Evolutionary conservation across 768 basidiomycete species (phyloP), one percentile per base, ranked within the genome.

Genomic region (Sarcodon aspratus): DNA sequence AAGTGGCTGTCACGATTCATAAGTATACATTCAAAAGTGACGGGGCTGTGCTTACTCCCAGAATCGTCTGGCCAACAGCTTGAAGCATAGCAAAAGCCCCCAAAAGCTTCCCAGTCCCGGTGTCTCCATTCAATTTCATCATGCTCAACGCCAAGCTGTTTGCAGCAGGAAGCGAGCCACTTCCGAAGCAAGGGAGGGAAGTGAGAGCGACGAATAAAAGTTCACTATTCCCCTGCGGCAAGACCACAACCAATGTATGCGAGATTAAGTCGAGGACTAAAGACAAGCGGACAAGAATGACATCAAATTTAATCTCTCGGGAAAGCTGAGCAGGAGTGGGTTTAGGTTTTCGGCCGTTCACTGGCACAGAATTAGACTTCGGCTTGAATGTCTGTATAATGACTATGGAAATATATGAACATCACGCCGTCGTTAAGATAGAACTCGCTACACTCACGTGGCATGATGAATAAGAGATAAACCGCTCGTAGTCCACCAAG

Each of bases 131-230:
- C 48, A 52, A 57, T 50, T 71, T 69, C n/a, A 76, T 52, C n/a
- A 85, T 69, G 55, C 77, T 83, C 5, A 88, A 67, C 0, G 84
- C 86, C 8, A 90, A 69, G n/a, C 82, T 85, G 52, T 87, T 81
- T 46, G 78, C 61, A 0, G 82, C 73, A 7, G 87, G 85, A 48
- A 76, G 73, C 11, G 81, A 74, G 3, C 85, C 87, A 2, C 79
- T 76, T 10, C 82, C 82, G 38, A 85, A 74, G 15, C 77, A 76
- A 6, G 78, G 74, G 36, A 89, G 59, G 34, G 76, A 75, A 1
- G 84, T 83, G 31, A 80, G 68, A 0, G 66, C 74, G 9, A 79
- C 66, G 55, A 84, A 90, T 36, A 75, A 52, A 3, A 62, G 40
- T 27, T 55, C 45, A 4, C 55, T 46, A 1, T 75, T 71, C n/a